Evolutionary conservation across 352 stramenopile genomes (phyloP), one percentile per base, ranked within the genome.

Genomic region (Phytopythium litorale): DNA sequence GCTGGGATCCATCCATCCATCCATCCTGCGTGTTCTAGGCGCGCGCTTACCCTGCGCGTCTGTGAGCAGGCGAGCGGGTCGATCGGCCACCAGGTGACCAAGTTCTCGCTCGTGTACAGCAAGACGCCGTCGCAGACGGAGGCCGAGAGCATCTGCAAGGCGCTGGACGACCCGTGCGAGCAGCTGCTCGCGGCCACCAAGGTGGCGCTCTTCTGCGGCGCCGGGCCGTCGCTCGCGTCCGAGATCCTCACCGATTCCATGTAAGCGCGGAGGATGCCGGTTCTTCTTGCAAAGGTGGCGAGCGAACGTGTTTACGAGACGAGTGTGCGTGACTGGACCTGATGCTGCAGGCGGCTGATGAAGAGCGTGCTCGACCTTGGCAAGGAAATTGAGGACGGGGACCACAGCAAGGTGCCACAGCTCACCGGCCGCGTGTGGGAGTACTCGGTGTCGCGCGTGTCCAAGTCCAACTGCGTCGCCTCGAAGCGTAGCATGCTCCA

Each of bases 401-500:
- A 94, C 3, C 57, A 88, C 25, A 54, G 64, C n/a, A 73, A 70
- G 2, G 65, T 96, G 18, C 83, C 87, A 9, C 78, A 92, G 59
- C 70, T 92, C 52, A 96, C 87, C 1, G 87, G 87, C 30, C 81
- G 82, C 48, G 84, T 96, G 40, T 96, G 87, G 87, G 87, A 96
- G 53, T 81, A 79, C 60, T 92, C 78, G n/a, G 64, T 84, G 4
- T 38, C 66, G 40, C 81, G 70, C 43, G 76, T 89, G 33, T 87
- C 84, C 63, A 96, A 92, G 72, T 96, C 87, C 33, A 96, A 96
- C 65, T 92, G 84, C 57, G 81, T 92, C 32, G 83, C 87, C 9
- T 92, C 85, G 28, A 93, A 94, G 70, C 81, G 84, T 54, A 88
- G 81, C 51, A 96, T 94, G 87, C 63, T 96, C 8, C 83, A 94